Evolutionary conservation across 2,329 filamentous ascomycete genomes (phyloP).

Genomic region (Colletotrichum endophyticum): DNA sequence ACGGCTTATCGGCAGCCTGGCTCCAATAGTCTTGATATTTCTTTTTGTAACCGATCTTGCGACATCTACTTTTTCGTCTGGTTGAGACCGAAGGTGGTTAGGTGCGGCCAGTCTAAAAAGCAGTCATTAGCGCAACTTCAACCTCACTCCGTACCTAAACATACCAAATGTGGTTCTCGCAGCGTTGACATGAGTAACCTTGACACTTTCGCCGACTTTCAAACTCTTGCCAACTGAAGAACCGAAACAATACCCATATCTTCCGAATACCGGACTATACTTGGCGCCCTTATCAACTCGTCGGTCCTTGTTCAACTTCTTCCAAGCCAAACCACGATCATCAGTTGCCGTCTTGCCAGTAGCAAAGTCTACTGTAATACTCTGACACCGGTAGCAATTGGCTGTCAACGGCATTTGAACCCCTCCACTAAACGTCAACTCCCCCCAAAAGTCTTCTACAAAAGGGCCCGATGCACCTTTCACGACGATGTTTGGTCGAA

Average conservation of each 20-base stretch:
- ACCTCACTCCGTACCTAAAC: background rate
- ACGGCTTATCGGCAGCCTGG: background rate
- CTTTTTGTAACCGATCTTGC: background rate
- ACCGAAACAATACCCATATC: background rate
- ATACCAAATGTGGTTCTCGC: background rate
- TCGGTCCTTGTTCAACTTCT: conserved; percentile 2
- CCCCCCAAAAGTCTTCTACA: conserved; percentile 2
- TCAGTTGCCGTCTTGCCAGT: background rate
- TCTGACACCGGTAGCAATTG: conserved; percentile 1
- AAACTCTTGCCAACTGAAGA: background rate
- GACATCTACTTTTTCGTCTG: background rate
- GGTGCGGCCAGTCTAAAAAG: background rate
- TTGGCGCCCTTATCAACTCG: background rate
- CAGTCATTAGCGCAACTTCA: background rate
- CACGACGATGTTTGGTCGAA: background rate
- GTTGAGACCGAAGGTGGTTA: background rate
- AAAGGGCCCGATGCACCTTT: background rate
- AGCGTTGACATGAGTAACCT: background rate
- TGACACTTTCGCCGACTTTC: background rate
- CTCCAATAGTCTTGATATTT: background rate
- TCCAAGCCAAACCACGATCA: background rate
- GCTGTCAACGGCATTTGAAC: background rate
- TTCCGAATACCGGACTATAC: background rate
- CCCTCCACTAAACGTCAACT: background rate
- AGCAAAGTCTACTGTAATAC: background rate